Percentiles rank a stretch among this genome's conserved stretches.
Evolutionary conservation across 306 rosid species (phyloP).

Genomic region (Luffa aegyptiaca): DNA sequence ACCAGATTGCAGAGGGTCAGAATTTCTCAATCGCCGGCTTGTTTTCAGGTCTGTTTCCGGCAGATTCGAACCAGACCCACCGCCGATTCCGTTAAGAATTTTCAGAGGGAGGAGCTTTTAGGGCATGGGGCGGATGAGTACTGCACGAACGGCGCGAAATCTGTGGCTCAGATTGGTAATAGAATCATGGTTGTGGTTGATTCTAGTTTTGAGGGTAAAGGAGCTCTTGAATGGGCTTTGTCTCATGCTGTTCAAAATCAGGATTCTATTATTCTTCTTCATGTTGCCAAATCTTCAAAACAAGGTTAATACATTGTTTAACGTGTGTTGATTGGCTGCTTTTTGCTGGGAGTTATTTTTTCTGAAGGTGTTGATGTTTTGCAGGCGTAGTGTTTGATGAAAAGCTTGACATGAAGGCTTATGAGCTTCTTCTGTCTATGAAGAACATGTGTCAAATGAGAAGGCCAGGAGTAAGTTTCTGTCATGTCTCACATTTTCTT

Average conservation of each 20-base stretch:
- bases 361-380: neutral
- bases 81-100: neutral
- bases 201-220: slow-evolving; percentile 62
- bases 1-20: neutral
- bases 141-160: neutral
- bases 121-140: neutral
- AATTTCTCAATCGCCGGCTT: neutral
- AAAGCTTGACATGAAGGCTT: slow-evolving; percentile 31
- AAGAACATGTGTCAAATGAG: slow-evolving; percentile 45
- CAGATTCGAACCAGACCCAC: neutral
- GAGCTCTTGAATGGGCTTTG: slow-evolving; percentile 88
- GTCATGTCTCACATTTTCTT: neutral
- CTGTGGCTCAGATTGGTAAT: slow-evolving; percentile 27
- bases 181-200: slow-evolving; percentile 79
- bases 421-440: slow-evolving; percentile 47
- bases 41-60: neutral
- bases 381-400: slow-evolving; percentile 26
- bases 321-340: neutral
- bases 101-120: slow-evolving; percentile 1
- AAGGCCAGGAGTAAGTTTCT: slow-evolving; percentile 53
- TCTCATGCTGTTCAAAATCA: slow-evolving; percentile 58
- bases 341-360: neutral
- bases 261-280: slow-evolving; percentile 58
- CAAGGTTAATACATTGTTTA: slow-evolving; percentile 30
- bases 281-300: slow-evolving; percentile 34